phyloP scores from a whole-genome alignment of 768 basidiomycete species.

The Agrocybe chaxingu region DNA sequence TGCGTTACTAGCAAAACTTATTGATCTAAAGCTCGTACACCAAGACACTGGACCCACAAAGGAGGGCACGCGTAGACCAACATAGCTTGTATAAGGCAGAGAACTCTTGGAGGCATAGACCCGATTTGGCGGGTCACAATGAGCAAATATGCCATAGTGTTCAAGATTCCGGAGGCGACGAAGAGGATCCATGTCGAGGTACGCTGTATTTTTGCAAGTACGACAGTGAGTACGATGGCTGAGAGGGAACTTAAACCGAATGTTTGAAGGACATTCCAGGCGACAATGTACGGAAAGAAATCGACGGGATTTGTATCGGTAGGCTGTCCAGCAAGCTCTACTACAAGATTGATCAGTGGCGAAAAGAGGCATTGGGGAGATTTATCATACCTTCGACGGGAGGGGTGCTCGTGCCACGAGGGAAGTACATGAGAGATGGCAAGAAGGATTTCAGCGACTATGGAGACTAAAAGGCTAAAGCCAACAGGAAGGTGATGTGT shows the following conservation, averaged over 20 bases:
- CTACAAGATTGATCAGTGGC: too few species aligned
- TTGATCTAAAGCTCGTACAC: too few species aligned
- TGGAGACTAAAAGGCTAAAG: too few species aligned
- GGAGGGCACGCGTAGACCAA: constrained; percentile 11
- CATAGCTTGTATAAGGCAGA: constrained; percentile 12
- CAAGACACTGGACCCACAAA: constrained; percentile 4
- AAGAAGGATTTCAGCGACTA: too few species aligned
- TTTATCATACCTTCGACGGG: too few species aligned
- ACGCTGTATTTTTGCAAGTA: constrained; percentile 4
- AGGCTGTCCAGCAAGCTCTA: too few species aligned
- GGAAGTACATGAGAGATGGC: too few species aligned
- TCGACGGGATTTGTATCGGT: background rate
- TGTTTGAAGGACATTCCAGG: constrained; percentile 9
- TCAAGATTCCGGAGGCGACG: constrained; percentile 7
- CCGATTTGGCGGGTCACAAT: constrained; percentile 12
- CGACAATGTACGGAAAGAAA: background rate
- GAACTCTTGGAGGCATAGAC: background rate
- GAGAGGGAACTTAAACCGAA: constrained; percentile 7
- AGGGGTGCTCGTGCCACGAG: too few species aligned
- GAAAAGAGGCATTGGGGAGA: too few species aligned
- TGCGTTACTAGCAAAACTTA: too few species aligned
- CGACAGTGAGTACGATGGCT: constrained; percentile 9
- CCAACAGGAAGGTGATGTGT: too few species aligned
- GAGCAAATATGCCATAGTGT: constrained; percentile 6
- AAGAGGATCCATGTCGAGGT: constrained; percentile 11